Conservation (phyloP, 1,284 basidiomycete species). For the Tilletia setariae region DNA sequence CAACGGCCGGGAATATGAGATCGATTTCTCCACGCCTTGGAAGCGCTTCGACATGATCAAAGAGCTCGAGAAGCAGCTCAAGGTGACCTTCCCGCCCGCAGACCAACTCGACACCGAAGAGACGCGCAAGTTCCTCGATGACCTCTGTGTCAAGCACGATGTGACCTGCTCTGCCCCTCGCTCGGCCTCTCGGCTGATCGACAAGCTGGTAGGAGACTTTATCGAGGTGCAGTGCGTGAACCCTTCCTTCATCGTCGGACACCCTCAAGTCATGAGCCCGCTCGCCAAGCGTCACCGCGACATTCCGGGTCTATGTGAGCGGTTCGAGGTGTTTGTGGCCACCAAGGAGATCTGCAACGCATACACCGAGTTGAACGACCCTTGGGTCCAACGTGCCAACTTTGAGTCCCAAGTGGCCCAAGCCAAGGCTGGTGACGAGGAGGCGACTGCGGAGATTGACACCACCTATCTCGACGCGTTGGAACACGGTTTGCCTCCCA, state of each 20-base stretch:
- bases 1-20: slow-evolving; percentile 65
- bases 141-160: slow-evolving; percentile 76
- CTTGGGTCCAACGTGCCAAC: slow-evolving; percentile 77
- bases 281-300: slow-evolving; percentile 64
- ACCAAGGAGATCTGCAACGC: slow-evolving; percentile 78
- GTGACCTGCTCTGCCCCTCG: slow-evolving; percentile 96
- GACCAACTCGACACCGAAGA: slow-evolving; percentile 84
- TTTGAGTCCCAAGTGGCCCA: slow-evolving; percentile 90
- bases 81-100: slow-evolving; percentile 87
- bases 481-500: slow-evolving; percentile 91
- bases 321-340: slow-evolving; percentile 97
- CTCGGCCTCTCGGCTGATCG: slow-evolving; percentile 89
- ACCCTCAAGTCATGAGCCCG: slow-evolving; percentile 99
- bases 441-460: slow-evolving; percentile 87
- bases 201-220: slow-evolving; percentile 96
- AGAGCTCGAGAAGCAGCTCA: slow-evolving; percentile 89
- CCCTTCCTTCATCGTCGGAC: slow-evolving; percentile 90
- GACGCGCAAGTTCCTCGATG: slow-evolving; percentile 82
- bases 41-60: slow-evolving; percentile 96
- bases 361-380: slow-evolving; percentile 76
- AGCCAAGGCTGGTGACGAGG: slow-evolving; percentile 95
- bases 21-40: slow-evolving; percentile 95
- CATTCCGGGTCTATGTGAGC: slow-evolving; percentile 78
- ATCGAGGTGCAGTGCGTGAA: slow-evolving; percentile 96
- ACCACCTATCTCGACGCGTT: slow-evolving; percentile 63